Percentiles rank a stretch among this genome's conserved stretches.
Conservation (phyloP, 1,139 yeast species). For the Geotrichum histeridarum region DNA sequence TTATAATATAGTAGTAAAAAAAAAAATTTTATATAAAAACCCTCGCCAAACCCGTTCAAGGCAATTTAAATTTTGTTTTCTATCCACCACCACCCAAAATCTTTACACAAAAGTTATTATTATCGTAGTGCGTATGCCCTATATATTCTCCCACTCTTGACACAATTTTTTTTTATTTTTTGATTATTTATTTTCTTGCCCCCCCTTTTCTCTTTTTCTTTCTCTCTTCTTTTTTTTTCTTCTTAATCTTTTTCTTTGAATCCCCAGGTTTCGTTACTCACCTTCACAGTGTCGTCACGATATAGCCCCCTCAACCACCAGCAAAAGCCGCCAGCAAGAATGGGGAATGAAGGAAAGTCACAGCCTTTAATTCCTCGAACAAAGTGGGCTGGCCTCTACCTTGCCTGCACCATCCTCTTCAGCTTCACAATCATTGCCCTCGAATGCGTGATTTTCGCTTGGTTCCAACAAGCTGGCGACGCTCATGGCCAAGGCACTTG, state of each 20-base stretch:
- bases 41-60: no score
- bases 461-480: constrained; percentile 28
- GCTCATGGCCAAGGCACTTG: constrained; percentile 26
- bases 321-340: background rate
- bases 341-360: background rate
- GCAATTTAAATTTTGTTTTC: no score
- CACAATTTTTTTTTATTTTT: background rate
- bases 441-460: constrained; percentile 18
- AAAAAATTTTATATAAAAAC: no score
- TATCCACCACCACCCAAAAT: no score
- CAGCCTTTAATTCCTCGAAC: constrained; percentile 11
- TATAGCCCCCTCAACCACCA: background rate
- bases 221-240: constrained; percentile 20
- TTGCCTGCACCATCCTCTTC: constrained; percentile 11
- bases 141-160: background rate
- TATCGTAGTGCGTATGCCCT: no score
- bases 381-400: constrained; percentile 13
- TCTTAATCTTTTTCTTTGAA: constrained; percentile 20
- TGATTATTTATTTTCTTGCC: background rate
- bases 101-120: no score
- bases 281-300: constrained; percentile 7
- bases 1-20: no score
- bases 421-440: constrained; percentile 11
- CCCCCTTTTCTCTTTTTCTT: background rate
- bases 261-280: constrained; percentile 21